A percentile compares a stretch with the other conserved stretches of the same genome.
Conservation (phyloP, 306 rosid genomes). For the Crotalaria pallida region DNA sequence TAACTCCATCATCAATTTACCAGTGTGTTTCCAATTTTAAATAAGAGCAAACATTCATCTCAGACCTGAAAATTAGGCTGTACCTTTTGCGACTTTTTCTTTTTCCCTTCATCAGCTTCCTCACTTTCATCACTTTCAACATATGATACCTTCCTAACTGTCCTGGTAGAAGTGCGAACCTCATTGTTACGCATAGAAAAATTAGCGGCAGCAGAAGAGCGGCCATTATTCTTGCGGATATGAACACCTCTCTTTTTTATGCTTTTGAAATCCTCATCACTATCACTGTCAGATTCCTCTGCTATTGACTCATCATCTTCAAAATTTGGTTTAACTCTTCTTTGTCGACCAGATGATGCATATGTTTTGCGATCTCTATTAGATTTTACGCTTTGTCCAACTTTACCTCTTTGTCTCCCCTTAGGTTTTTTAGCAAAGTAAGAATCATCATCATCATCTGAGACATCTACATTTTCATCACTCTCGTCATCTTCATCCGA, state of each 20-base stretch:
- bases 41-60: neutral
- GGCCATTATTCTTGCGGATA: constrained; percentile 56
- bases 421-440: constrained; percentile 56
- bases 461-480: constrained; percentile 58
- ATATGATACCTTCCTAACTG: constrained; percentile 94
- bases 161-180: constrained; percentile 83
- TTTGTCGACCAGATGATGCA: constrained; percentile 53
- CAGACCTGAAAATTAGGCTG: neutral
- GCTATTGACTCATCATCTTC: constrained; percentile 79
- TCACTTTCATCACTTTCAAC: constrained; percentile 99
- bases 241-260: constrained; percentile 46
- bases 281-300: constrained; percentile 71
- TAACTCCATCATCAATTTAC: neutral
- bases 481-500: constrained; percentile 72
- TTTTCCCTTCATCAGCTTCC: constrained; percentile 83
- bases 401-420: constrained; percentile 58
- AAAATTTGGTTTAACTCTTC: constrained; percentile 63
- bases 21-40: neutral
- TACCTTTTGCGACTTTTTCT: constrained; percentile 88
- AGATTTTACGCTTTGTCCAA: constrained; percentile 46
- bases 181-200: constrained; percentile 53
- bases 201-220: constrained; percentile 40
- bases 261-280: constrained; percentile 66
- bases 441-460: constrained; percentile 79
- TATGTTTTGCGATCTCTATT: constrained; percentile 52